Base-by-base conservation (phyloP, 768 basidiomycete species). In the Agaricus sinodeliciosus region DNA sequence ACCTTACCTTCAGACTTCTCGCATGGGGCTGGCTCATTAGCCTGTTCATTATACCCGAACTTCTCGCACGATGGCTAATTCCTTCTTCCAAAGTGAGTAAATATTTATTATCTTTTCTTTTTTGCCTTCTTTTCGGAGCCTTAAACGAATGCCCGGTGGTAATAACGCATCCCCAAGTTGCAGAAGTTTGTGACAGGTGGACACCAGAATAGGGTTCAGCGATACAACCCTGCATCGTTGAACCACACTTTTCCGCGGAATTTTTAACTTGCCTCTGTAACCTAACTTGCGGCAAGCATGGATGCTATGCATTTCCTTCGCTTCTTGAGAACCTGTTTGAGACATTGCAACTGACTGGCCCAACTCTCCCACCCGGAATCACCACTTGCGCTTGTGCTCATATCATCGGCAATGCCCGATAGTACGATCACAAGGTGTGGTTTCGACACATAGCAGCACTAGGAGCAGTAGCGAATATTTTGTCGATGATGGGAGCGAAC, bases 1-100 rank as follows among this genome's bases (percentile, higher is more conserved):
- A 97, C 63, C 75, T 97, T 1, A 88, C 89, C 0, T 85, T 95
- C 66, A 76, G 77, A 22, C 77, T 98, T 4, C 75, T 99, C 1
- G 84, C 91, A 1, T 99, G 94, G 94, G 95, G 96, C 2, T 98
- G 96, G 96, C 84, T 96, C 9, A 77, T 95, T 55, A 89, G 84
- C 62, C 56, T 95, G 43, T 96, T 99, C 67, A 84, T 99, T 56
- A 55, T 93, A 5, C 95, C 94, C 0, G 95, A 98, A 68, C 60
- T 96, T 9, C 53, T 78, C 0, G 89, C 83, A 0, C 67, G 73
- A 9, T 77, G 70, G 57, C 16, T 87, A 1, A 63, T 97, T 2
- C 83, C 90, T 0, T 67, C 72, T 15, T 71, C 76, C 3, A 83
- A 81, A 72, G 94, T 92, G 51, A 62, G 75, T 62, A 22, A 22